These are phyloP conservation scores for Cercospora zeina DNA, from an alignment of 2,329 filamentous ascomycete species.

Conservation along the genomic window DNA sequence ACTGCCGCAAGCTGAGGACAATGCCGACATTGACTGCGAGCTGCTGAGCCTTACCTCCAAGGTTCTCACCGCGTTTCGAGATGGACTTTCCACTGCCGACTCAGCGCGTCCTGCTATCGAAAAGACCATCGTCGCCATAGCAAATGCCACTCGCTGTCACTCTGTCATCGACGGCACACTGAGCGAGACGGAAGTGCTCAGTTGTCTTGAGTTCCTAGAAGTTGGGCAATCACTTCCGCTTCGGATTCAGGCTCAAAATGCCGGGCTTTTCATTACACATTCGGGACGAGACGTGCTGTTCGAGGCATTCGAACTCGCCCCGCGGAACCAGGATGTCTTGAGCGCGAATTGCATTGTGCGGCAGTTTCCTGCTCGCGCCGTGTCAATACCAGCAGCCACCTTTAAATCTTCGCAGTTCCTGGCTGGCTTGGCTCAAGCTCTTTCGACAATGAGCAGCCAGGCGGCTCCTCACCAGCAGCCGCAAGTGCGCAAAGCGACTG, in stretches of 20 bases:
- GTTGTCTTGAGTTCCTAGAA: constrained; percentile 1
- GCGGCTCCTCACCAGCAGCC: constrained; percentile 27
- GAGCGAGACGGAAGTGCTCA: constrained; percentile 5
- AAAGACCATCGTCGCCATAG: not conserved
- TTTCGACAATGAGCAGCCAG: constrained; percentile 28
- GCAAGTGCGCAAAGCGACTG: constrained; percentile 51
- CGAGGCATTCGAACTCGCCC: constrained; percentile 63
- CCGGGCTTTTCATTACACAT: constrained; percentile 31
- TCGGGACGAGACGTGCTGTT: constrained; percentile 46
- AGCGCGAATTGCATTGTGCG: constrained; percentile 55
- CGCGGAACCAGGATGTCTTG: constrained; percentile 55
- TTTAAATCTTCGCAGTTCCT: constrained; percentile 37
- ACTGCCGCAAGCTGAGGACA: constrained; percentile 19
- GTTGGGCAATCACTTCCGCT: constrained; percentile 13
- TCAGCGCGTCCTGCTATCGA: not conserved
- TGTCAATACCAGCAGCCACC: constrained; percentile 36
- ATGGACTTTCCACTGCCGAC: not conserved
- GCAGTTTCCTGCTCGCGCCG: constrained; percentile 61
- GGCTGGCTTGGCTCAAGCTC: constrained; percentile 20
- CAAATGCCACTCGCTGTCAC: constrained; percentile 6
- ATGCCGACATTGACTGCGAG: constrained; percentile 9
- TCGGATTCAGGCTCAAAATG: constrained; percentile 29
- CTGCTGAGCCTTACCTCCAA: constrained; percentile 5
- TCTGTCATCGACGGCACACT: constrained; percentile 3
- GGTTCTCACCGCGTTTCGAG: constrained; percentile 4